Evolutionary conservation across 2,329 filamentous ascomycete species (phyloP).

Genomic region (Colletotrichum abscissum): DNA sequence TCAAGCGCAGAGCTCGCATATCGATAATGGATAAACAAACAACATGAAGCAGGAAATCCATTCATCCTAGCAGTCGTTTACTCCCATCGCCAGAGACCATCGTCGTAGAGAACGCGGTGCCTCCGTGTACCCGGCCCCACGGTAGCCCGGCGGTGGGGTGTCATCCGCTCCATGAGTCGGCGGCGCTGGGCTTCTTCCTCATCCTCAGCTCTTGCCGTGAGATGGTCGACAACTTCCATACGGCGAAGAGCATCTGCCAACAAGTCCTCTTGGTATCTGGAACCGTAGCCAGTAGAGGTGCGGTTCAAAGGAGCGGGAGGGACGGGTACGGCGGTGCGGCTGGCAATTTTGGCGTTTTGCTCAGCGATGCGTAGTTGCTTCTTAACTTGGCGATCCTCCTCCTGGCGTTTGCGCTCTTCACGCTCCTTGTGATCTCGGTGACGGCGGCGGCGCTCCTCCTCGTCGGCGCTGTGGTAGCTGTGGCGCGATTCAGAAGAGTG

Average conservation of each 20-base stretch:
- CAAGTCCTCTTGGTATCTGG: slow-evolving; percentile 46
- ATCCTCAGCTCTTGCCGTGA: slow-evolving; percentile 40
- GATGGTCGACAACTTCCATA: slow-evolving; percentile 41
- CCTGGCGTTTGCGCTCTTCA: slow-evolving; percentile 40
- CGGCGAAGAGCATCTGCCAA: slow-evolving; percentile 47
- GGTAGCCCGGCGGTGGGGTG: slow-evolving; percentile 49
- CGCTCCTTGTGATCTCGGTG: slow-evolving; percentile 34
- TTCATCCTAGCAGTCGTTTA: slow-evolving; percentile 39
- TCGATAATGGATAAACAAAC: neutral
- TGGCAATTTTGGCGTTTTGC: slow-evolving; percentile 56
- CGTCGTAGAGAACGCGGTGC: slow-evolving; percentile 49
- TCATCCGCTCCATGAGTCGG: slow-evolving; percentile 54
- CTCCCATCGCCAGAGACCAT: slow-evolving; percentile 53
- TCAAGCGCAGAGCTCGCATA: neutral
- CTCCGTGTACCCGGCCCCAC: slow-evolving; percentile 50
- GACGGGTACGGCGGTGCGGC: slow-evolving; percentile 46
- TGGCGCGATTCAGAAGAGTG: slow-evolving; percentile 49
- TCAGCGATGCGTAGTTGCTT: slow-evolving; percentile 49
- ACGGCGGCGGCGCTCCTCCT: slow-evolving; percentile 42
- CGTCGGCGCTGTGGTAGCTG: slow-evolving; percentile 43
- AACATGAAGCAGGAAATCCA: slow-evolving; percentile 14
- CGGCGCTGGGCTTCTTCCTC: slow-evolving; percentile 52
- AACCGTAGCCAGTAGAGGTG: slow-evolving; percentile 25
- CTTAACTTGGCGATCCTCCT: slow-evolving; percentile 42
- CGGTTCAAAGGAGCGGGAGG: slow-evolving; percentile 8